Base-by-base conservation (phyloP, 2,329 filamentous ascomycete species). In the Aspergillus sojae region DNA sequence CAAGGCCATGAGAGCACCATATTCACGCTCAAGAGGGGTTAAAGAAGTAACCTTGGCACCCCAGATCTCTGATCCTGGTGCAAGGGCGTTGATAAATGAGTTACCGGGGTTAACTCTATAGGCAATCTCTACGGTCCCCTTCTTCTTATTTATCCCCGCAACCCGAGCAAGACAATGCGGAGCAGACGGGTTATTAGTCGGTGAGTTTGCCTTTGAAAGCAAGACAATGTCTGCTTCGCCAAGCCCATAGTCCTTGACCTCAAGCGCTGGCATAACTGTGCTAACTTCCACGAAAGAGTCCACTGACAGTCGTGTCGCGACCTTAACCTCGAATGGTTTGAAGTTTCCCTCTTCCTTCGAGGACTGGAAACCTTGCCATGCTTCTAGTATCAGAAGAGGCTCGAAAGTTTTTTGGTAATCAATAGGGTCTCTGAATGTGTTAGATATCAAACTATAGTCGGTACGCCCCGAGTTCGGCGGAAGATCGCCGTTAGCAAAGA, bases 11-110 rank as follows among this genome's bases (percentile, higher is more conserved):
- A 99, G 80, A 0, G 95, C 93, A 62, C 93, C 95, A 76, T 94
- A 99, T 78, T 99, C 95, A 76, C 95, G 90, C 81, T 99, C 94
- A 58, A 98, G 89, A 0, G 95, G 95, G 2, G 91, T 96, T 82
- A 99, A 91, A 64, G 94, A 97, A 60, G 93, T 93, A 68, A 99
- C 89, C 74, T 96, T 96, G 62, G 92, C 84, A 2, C 89, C 93
- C 71, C 88, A 86, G 0, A 97, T 83, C 45, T 87, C 88, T 19
- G 85, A 83, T 45, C 91, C 89, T 0, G 92, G 91, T 45, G 86
- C 85, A 54, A 98, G 83, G 30, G 84, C 83, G 48, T 85, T 82
- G 30, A 93, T 83, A 41, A 89, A 83, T 57, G 89, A 86, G 63
- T 84, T 88, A 26, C 80, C 81, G 67, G 89, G 88, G 69, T 91